These are phyloP conservation scores for Penicillium roqueforti DNA, from an alignment of 495 filamentous ascomycete species.

Conservation along the genomic window DNA sequence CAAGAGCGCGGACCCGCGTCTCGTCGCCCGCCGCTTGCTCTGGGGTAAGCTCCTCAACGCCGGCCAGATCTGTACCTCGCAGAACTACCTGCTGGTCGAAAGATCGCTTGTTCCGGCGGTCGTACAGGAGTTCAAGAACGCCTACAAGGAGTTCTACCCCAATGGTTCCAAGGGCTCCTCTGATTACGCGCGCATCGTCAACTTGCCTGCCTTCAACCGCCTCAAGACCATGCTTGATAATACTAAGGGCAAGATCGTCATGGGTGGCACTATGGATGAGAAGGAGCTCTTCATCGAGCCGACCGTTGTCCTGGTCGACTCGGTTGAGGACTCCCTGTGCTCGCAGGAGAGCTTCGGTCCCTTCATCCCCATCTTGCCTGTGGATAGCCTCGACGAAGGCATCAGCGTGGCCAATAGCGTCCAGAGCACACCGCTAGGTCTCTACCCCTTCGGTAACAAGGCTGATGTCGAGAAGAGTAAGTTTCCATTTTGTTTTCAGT, in stretches of 20 bases:
- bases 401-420: slow-evolving; percentile 71
- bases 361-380: slow-evolving; percentile 72
- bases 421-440: slow-evolving; percentile 71
- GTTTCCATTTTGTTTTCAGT: slow-evolving; percentile 10
- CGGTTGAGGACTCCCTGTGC: slow-evolving; percentile 71
- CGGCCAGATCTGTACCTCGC: slow-evolving; percentile 83
- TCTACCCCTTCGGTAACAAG: slow-evolving; percentile 82
- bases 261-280: slow-evolving; percentile 80
- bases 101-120: slow-evolving; percentile 66
- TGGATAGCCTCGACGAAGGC: slow-evolving; percentile 73
- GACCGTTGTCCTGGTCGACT: slow-evolving; percentile 74
- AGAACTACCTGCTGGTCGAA: slow-evolving; percentile 87
- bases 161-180: slow-evolving; percentile 68
- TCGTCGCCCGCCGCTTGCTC: slow-evolving; percentile 79
- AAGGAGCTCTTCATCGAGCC: slow-evolving; percentile 77
- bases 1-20: slow-evolving; percentile 68
- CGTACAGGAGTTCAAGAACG: slow-evolving; percentile 66
- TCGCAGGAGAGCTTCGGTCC: slow-evolving; percentile 86
- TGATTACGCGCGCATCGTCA: slow-evolving; percentile 78
- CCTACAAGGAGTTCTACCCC: slow-evolving; percentile 78
- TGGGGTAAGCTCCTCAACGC: slow-evolving; percentile 86
- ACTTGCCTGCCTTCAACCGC: slow-evolving; percentile 70
- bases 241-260: slow-evolving; percentile 74
- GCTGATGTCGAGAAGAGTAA: slow-evolving; percentile 63
- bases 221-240: slow-evolving; percentile 84